phyloP scores from a whole-genome alignment of 2,329 filamentous ascomycete species.

The Aspergillus alliaceus region DNA sequence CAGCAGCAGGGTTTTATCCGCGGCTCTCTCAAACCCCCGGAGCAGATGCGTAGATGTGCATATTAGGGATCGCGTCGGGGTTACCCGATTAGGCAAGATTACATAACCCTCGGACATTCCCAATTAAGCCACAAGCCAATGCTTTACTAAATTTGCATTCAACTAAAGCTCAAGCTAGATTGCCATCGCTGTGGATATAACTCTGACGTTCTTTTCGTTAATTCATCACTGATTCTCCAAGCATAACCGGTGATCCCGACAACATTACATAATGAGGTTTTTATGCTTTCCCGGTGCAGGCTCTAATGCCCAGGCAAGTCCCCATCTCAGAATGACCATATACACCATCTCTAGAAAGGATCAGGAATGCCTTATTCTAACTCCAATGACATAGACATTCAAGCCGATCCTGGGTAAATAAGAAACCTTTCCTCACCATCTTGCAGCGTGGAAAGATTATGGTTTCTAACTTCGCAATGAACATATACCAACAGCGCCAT shows the following conservation, averaged over 20 bases:
- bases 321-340: background rate
- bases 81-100: background rate
- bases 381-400: background rate
- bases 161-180: no score
- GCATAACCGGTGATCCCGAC: background rate
- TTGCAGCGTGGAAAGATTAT: background rate
- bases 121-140: no score
- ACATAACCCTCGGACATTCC: background rate
- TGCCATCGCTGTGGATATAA: no score
- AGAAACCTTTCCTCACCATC: background rate
- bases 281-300: background rate
- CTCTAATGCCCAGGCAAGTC: background rate
- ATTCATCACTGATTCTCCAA: background rate
- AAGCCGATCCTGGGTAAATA: background rate
- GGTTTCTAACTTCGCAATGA: background rate
- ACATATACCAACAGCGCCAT: background rate
- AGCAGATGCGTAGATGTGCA: no score
- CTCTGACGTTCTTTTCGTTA: no score
- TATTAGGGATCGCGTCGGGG: background rate
- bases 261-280: background rate
- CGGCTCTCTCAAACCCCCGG: no score
- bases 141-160: no score
- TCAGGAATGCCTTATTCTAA: background rate
- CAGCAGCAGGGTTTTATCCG: no score
- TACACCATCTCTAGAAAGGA: background rate